A percentile compares a stretch with the other conserved stretches of the same genome.
These are phyloP conservation scores for Aspergillus sergii DNA, from an alignment of 2,329 filamentous ascomycete genomes.

Conservation along the genomic window DNA sequence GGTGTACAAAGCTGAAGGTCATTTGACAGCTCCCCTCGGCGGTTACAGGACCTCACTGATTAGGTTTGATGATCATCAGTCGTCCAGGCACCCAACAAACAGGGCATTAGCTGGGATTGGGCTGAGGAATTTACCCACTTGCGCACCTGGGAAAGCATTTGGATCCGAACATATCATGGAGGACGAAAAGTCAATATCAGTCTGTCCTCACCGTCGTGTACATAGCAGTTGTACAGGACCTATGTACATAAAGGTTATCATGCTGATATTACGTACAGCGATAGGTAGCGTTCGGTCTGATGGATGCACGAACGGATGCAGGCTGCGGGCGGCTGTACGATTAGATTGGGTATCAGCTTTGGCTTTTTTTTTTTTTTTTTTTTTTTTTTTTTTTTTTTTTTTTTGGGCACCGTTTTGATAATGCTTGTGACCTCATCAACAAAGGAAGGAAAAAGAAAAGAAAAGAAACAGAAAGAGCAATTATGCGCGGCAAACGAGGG, in stretches of 20 bases:
- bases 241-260: background rate
- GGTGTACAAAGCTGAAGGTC: background rate
- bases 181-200: background rate
- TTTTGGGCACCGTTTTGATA: background rate
- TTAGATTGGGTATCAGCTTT: background rate
- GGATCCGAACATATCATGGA: background rate
- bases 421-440: background rate
- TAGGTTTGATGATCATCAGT: background rate
- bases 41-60: background rate
- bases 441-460: background rate
- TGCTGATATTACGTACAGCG: background rate
- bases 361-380: background rate
- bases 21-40: background rate
- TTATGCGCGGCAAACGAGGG: constrained; percentile 3
- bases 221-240: background rate
- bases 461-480: background rate
- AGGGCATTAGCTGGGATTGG: background rate
- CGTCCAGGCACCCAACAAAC: background rate
- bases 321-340: background rate
- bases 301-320: constrained; percentile 2
- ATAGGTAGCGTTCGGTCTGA: background rate
- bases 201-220: background rate
- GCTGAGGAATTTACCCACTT: background rate
- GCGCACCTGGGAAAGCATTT: background rate
- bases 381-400: background rate